A percentile compares a stretch with the other conserved stretches of the same genome.
phyloP scores from a whole-genome alignment of 164 flowering plant genomes.

The Umbellularia californica region DNA sequence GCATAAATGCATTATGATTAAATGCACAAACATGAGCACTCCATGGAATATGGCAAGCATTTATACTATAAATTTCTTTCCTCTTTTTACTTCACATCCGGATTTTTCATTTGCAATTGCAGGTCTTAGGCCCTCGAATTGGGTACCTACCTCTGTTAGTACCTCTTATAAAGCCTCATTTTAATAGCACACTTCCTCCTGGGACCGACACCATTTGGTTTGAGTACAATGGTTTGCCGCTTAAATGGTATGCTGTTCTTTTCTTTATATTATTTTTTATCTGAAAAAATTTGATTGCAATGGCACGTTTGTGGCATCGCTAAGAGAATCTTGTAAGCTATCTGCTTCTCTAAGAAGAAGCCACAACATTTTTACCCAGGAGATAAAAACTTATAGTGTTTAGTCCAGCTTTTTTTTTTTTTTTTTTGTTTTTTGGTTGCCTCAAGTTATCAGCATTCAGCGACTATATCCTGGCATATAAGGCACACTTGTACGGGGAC shows the following conservation, averaged over 20 bases:
- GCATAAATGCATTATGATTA: background rate
- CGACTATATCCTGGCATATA: no score
- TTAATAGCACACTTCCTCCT: conserved; percentile 83
- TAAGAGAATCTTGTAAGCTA: no score
- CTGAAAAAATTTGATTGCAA: background rate
- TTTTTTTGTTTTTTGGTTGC: no score
- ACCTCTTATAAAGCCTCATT: conserved; percentile 69
- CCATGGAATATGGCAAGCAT: background rate
- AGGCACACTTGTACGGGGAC: no score
- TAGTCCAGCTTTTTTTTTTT: no score
- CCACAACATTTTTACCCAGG: no score
- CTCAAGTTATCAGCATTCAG: no score
- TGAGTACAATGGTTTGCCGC: conserved; percentile 90
- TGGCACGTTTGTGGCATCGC: background rate
- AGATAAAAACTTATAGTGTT: no score
- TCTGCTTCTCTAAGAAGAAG: no score
- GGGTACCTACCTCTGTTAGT: conserved; percentile 79
- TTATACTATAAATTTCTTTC: background rate
- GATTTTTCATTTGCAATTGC: conserved; percentile 12
- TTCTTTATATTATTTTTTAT: background rate
- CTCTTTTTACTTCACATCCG: conserved; percentile 7
- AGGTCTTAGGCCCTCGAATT: conserved; percentile 85
- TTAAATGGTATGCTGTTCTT: conserved; percentile 63
- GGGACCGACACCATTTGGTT: conserved; percentile 90
- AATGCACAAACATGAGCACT: background rate